phyloP scores from a whole-genome alignment of 768 basidiomycete species.

The Russula griseocarnosa region DNA sequence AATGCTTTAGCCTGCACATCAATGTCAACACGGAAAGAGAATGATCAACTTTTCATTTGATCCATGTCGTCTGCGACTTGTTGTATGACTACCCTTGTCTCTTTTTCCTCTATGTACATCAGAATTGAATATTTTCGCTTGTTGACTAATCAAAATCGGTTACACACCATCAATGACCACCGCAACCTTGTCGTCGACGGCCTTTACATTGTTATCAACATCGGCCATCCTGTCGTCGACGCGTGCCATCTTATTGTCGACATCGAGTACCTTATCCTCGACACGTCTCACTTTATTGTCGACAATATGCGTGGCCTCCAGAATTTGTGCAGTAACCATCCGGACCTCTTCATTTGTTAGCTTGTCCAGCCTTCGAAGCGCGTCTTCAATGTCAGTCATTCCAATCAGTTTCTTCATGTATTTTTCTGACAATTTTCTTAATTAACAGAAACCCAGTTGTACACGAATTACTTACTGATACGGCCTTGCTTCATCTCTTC shows the following conservation, averaged over 20 bases:
- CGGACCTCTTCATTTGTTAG: neutral
- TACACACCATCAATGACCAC: neutral
- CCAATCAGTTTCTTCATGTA: too few relatives aligned
- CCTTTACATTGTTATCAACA: neutral
- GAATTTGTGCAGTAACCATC: neutral
- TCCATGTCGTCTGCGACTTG: neutral
- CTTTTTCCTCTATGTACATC: neutral
- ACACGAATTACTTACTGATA: neutral
- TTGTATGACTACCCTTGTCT: neutral
- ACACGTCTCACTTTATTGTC: neutral
- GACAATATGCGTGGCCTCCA: neutral
- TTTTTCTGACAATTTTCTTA: too few relatives aligned
- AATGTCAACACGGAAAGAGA: neutral
- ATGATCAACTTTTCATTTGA: neutral
- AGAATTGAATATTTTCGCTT: neutral
- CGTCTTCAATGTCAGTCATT: too few relatives aligned
- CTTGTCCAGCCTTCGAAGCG: too few relatives aligned
- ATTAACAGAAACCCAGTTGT: neutral
- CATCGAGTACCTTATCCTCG: too few relatives aligned
- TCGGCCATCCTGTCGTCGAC: neutral
- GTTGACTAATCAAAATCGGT: too few relatives aligned
- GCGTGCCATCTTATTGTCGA: neutral
- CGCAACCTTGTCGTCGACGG: neutral
- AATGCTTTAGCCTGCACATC: neutral
- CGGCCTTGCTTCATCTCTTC: neutral